Conservation (phyloP, 148 eudicot species). For the Rhododendron henanense region DNA sequence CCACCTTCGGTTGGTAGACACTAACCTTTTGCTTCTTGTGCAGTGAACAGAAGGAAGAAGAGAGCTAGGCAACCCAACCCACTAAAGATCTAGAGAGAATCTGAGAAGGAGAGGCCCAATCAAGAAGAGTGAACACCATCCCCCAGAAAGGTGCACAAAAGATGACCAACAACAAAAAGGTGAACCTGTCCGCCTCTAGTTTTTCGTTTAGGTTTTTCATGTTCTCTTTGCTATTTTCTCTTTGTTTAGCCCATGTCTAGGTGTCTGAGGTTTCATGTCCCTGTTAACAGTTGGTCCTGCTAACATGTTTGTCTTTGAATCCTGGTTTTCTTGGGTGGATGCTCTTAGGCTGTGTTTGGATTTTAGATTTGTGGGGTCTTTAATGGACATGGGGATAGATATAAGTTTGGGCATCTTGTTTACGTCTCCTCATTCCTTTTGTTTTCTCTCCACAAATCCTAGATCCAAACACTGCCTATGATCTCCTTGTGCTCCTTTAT, state of each 20-base stretch:
- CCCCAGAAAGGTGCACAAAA: neutral
- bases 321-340: neutral
- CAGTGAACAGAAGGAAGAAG: no score
- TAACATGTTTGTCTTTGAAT: neutral
- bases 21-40: no score
- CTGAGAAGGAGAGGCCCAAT: no score
- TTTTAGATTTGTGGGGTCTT: neutral
- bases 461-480: neutral
- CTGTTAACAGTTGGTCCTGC: neutral
- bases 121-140: no score
- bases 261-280: neutral
- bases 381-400: neutral
- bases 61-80: no score
- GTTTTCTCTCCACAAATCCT: neutral
- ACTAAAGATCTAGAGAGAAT: no score
- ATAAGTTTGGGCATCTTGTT: neutral
- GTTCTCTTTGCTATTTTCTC: neutral
- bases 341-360: neutral
- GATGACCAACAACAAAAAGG: neutral
- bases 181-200: neutral
- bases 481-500: neutral
- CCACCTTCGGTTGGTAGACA: no score
- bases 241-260: neutral
- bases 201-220: neutral
- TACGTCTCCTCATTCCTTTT: neutral